A percentile compares a stretch with the other conserved stretches of the same genome.
phyloP scores from a whole-genome alignment of 345 rosid genomes.

The Streptanthus diversifolius region DNA sequence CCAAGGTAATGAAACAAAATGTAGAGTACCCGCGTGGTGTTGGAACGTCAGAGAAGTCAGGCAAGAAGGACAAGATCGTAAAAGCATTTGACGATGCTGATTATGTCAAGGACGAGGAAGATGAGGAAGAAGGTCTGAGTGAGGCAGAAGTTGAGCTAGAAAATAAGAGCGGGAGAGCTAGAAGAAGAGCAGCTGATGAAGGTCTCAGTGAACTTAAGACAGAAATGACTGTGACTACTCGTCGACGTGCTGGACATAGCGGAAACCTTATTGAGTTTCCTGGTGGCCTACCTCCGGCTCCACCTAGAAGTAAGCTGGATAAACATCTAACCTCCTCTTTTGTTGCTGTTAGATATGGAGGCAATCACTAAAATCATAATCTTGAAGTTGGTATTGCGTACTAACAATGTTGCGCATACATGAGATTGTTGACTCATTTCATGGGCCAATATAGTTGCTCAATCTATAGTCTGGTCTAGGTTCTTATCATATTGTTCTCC shows the following conservation, averaged over 20 bases:
- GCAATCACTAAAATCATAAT: neutral
- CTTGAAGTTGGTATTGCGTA: neutral
- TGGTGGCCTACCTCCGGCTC: conserved; percentile 87
- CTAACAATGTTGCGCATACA: neutral
- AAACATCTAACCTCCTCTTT: neutral
- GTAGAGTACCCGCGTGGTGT: conserved; percentile 8
- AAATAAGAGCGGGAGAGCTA: conserved; percentile 43
- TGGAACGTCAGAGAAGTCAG: conserved; percentile 18
- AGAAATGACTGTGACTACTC: conserved; percentile 71
- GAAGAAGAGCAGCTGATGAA: conserved; percentile 60
- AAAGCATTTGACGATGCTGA: conserved; percentile 49
- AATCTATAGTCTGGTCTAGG: neutral
- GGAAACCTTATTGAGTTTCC: conserved; percentile 71
- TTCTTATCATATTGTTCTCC: neutral
- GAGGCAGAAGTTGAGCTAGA: conserved; percentile 51
- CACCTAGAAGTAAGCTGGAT: conserved; percentile 70
- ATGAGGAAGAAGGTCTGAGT: conserved; percentile 24
- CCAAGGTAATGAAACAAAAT: conserved; percentile 40
- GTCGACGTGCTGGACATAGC: conserved; percentile 54
- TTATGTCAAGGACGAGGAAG: conserved; percentile 60
- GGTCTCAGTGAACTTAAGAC: conserved; percentile 39
- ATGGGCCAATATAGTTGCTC: neutral
- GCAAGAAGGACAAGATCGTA: conserved; percentile 46
- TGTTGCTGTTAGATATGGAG: neutral
- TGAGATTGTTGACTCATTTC: neutral